A percentile compares a stretch with the other conserved stretches of the same genome.
These are phyloP conservation scores for Calonectria pseudoreteaudii DNA, from an alignment of 2,329 filamentous ascomycete genomes.

Conservation along the genomic window DNA sequence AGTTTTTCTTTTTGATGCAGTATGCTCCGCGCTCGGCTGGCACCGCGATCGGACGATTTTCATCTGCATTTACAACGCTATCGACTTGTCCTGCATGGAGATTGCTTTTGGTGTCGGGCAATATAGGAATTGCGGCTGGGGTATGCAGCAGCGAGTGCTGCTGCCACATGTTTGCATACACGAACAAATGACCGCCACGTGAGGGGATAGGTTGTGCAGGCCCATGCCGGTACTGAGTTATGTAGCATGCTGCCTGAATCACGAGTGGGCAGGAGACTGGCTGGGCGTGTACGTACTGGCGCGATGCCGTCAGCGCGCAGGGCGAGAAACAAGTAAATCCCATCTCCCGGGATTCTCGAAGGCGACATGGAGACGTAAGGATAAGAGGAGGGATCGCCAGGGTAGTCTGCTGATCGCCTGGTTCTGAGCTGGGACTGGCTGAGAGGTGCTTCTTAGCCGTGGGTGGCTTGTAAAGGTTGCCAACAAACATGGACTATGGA, in stretches of 20 bases:
- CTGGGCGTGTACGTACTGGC: background rate
- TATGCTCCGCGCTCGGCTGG: background rate
- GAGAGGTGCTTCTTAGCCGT: constrained; percentile 2
- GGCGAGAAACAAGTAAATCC: constrained; percentile 6
- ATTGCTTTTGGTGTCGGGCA: constrained; percentile 14
- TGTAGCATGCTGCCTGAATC: background rate
- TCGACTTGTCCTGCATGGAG: background rate
- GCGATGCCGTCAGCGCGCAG: constrained; percentile 21
- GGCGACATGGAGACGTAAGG: background rate
- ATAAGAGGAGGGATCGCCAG: constrained; percentile 23
- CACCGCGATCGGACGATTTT: background rate
- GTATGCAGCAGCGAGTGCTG: background rate
- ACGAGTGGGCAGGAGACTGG: background rate
- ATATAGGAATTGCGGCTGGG: constrained; percentile 4
- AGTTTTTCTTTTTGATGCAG: background rate
- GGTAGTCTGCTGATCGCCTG: constrained; percentile 28
- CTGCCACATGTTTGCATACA: constrained; percentile 12
- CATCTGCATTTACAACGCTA: constrained; percentile 4
- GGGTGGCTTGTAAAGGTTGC: constrained; percentile 14
- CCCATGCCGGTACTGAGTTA: background rate
- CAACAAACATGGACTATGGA: background rate
- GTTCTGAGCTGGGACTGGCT: constrained; percentile 19
- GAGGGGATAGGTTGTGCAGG: background rate
- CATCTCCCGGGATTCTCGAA: constrained; percentile 22
- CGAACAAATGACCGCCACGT: background rate